These are phyloP conservation scores for Alternaria atra DNA, from an alignment of 2,329 filamentous ascomycete genomes.

Conservation along the genomic window DNA sequence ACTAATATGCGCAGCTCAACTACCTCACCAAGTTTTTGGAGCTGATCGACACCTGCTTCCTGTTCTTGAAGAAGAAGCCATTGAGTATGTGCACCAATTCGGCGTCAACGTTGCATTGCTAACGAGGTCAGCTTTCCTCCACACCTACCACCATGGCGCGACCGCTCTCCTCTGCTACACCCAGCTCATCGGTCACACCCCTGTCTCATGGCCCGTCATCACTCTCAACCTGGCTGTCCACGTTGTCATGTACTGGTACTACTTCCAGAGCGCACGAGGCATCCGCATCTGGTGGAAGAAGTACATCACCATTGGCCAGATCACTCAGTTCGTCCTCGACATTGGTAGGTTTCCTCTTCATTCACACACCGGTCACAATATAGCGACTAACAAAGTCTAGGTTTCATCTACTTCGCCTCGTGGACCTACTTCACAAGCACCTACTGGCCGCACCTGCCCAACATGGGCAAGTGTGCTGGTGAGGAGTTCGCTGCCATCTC, in stretches of 20 bases:
- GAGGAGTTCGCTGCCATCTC: conserved; percentile 96
- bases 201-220: conserved; percentile 95
- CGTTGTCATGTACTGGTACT: conserved; percentile 99
- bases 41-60: conserved; percentile 92
- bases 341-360: conserved; percentile 70
- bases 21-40: conserved; percentile 99
- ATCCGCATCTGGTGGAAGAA: conserved; percentile 99
- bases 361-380: neutral
- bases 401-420: conserved; percentile 98
- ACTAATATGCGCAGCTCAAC: conserved; percentile 75
- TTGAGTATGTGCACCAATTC: conserved; percentile 67
- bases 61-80: conserved; percentile 99
- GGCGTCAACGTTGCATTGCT: conserved; percentile 28
- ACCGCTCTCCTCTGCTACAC: conserved; percentile 98
- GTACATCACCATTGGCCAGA: conserved; percentile 98
- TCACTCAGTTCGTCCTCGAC: conserved; percentile 96
- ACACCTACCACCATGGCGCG: conserved; percentile 98
- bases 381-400: conserved; percentile 56
- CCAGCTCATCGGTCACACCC: conserved; percentile 89
- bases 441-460: conserved; percentile 88
- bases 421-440: conserved; percentile 96
- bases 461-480: conserved; percentile 84
- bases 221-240: conserved; percentile 92
- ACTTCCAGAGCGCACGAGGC: conserved; percentile 97
- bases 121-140: conserved; percentile 75